Evolutionary conservation across 2,329 filamentous ascomycete species (phyloP), one percentile per base, ranked within the genome.

Genomic region (Hymenotorrendiella dingleyae): DNA sequence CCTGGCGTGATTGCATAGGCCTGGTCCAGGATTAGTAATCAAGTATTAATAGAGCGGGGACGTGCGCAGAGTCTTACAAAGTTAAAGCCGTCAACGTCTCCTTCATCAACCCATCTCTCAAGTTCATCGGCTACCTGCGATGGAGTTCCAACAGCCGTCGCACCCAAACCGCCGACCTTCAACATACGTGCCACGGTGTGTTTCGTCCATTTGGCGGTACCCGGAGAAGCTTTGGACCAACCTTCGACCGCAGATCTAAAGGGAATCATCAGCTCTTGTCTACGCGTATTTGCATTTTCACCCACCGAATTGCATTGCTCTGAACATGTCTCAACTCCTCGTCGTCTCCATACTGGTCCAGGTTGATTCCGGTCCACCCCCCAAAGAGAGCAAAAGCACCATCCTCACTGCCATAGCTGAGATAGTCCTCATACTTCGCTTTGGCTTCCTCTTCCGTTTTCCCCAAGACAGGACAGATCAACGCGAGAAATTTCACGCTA

Each of bases 1-100:
- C 75, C 72, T 0, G 80, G 81, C 55, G 80, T 80, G n/a, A 82
- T 62, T 0, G 76, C 74, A 48, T 85, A 84, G 76, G 73, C 70
- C 73, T 17, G n/a, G n/a, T 8, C n/a, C n/a, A 27, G 24, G 7
- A 8, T 21, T 22, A 23, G 17, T 16, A 42, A 24, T 34, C 3
- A n/a, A 27, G 7, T 12, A 27, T 27, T 27, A 12, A 8, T 27
- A 27, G 24, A 7, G 36, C 12, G 6, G 30, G 35, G 9, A 29
- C 22, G 14, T 10, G 20, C 6, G 1, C n/a, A 20, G 23, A 10
- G 8, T 24, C 42, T 44, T 30, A 43, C 43, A 84, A 3, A 72
- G 55, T 87, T 87, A 63, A 87, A 88, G 0, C 82, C 83, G 54
- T 87, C 82, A 1, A 86, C 73, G 48, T 84, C 83, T 0, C 79